A percentile compares a stretch with the other conserved stretches of the same genome.
phyloP scores from a whole-genome alignment of 2,329 filamentous ascomycete genomes.

The Xenoacremonium recifei region DNA sequence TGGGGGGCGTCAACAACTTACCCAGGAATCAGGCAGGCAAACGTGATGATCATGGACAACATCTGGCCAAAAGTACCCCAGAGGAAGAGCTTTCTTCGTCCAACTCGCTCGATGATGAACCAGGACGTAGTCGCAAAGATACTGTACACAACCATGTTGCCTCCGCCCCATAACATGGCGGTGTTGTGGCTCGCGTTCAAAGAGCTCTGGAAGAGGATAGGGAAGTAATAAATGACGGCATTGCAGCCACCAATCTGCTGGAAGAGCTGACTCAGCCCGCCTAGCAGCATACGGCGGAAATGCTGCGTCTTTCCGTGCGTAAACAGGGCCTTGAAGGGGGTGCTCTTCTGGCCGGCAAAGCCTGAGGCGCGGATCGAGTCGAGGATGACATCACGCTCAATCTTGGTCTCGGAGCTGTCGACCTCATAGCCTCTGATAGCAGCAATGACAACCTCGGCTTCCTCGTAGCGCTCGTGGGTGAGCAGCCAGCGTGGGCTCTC shows the following conservation, averaged over 20 bases:
- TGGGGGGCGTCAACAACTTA: too few relatives aligned
- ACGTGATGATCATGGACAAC: conserved; percentile 58
- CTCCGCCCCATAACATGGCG: conserved; percentile 49
- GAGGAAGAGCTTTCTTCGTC: conserved; percentile 46
- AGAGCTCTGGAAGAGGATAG: conserved; percentile 49
- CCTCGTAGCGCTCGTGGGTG: conserved; percentile 47
- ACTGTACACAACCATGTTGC: conserved; percentile 56
- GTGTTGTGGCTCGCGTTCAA: conserved; percentile 36
- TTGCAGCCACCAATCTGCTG: conserved; percentile 61
- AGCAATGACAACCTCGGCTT: conserved; percentile 31
- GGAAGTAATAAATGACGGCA: conserved; percentile 61
- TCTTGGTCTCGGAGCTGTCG: conserved; percentile 54
- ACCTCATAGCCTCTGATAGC: conserved; percentile 37
- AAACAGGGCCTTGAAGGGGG: conserved; percentile 52
- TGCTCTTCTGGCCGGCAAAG: conserved; percentile 42
- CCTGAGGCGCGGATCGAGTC: conserved; percentile 52
- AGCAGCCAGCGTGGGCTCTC: conserved; percentile 47
- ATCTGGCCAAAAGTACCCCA: conserved; percentile 46
- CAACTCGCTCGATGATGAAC: conserved; percentile 49
- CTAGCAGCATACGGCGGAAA: conserved; percentile 62
- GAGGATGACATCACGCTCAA: conserved; percentile 54
- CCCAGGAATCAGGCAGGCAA: conserved; percentile 67
- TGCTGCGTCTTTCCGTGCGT: conserved; percentile 65
- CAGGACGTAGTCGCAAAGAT: conserved; percentile 54
- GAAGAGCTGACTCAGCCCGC: conserved; percentile 58